Evolutionary conservation across 495 filamentous ascomycete genomes (phyloP).

Genomic region (Monascus purpureus): DNA sequence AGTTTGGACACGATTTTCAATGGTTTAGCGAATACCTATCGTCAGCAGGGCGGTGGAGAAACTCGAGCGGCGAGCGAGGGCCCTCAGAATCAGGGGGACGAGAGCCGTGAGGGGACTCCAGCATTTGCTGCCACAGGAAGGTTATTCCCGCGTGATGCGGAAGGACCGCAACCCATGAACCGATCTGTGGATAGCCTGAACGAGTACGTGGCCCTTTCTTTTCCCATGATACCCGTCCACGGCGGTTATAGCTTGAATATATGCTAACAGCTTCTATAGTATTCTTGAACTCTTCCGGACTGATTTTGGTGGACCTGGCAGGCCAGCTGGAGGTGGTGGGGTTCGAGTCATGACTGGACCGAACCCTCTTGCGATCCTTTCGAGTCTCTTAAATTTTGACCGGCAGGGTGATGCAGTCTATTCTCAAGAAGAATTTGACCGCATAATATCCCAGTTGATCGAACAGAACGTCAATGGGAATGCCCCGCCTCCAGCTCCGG

Average conservation of each 20-base stretch:
- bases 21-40: conserved; percentile 14
- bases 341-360: conserved; percentile 11
- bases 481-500: conserved; percentile 70
- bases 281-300: conserved; percentile 18
- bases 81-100: neutral
- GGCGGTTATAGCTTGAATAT: neutral
- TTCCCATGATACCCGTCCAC: neutral
- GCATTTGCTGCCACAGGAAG: conserved; percentile 5
- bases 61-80: neutral
- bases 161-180: conserved; percentile 16
- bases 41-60: conserved; percentile 3
- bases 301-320: conserved; percentile 5
- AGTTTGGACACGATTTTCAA: conserved; percentile 20
- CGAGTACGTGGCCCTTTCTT: conserved; percentile 19
- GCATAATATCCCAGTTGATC: conserved; percentile 76
- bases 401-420: conserved; percentile 77
- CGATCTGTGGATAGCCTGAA: conserved; percentile 13
- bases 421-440: conserved; percentile 78
- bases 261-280: conserved; percentile 9
- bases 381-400: conserved; percentile 43
- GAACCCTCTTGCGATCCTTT: conserved; percentile 22
- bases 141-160: conserved; percentile 19
- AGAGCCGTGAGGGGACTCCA: neutral
- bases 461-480: conserved; percentile 61
- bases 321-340: conserved; percentile 7